Conservation (phyloP, 2,329 filamentous ascomycete genomes). For the Blumeria hordei region DNA sequence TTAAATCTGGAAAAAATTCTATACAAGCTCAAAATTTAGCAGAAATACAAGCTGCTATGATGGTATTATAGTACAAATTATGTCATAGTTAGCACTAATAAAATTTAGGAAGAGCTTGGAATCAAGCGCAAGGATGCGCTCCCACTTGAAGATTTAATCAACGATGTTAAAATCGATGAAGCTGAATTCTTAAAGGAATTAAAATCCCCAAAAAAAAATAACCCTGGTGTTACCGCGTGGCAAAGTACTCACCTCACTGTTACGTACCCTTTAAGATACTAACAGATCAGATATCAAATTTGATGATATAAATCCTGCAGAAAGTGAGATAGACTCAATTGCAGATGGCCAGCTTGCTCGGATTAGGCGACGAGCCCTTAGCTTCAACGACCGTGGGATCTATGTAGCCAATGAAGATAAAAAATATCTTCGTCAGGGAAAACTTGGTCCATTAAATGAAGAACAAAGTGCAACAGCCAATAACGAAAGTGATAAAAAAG, state of each 20-base stretch:
- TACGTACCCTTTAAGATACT: constrained; percentile 1
- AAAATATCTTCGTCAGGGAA: neutral
- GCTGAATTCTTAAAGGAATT: no score
- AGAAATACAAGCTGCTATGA: constrained; percentile 10
- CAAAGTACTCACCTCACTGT: constrained; percentile 6
- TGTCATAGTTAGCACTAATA: neutral
- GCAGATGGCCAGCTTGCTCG: constrained; percentile 12
- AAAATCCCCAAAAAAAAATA: neutral
- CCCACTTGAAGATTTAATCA: constrained; percentile 8
- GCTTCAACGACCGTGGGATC: neutral
- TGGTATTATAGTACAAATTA: constrained; percentile 5
- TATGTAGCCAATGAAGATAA: neutral
- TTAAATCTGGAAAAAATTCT: no score
- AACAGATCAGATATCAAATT: constrained; percentile 6
- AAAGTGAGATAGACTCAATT: constrained; percentile 9
- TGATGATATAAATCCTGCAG: constrained; percentile 8
- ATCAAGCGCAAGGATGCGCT: constrained; percentile 9
- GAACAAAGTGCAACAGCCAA: neutral
- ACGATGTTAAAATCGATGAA: neutral
- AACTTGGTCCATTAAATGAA: constrained; percentile 1
- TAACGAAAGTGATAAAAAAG: neutral
- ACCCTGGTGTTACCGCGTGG: constrained; percentile 5
- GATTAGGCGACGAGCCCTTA: constrained; percentile 5
- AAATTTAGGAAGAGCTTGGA: constrained; percentile 12
- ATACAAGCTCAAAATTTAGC: neutral